These are phyloP conservation scores for Paramecium bursaria DNA, from an alignment of 73 alveolate genomes.

Conservation along the genomic window DNA sequence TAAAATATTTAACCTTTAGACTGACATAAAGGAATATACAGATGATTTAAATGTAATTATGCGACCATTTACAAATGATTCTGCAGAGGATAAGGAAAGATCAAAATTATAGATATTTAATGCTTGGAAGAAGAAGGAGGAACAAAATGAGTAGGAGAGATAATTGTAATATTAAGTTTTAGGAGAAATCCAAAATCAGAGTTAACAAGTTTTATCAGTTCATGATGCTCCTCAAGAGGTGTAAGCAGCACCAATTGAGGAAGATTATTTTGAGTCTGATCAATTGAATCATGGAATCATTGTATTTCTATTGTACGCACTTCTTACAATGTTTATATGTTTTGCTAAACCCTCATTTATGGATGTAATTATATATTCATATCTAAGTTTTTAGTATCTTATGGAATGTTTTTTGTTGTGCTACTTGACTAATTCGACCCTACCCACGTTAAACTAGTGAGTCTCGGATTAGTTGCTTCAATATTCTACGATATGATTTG, in stretches of 20 bases:
- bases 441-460: conserved; percentile 16
- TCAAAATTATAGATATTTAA: background rate
- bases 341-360: conserved; percentile 54
- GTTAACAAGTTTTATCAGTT: background rate
- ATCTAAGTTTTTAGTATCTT: conserved; percentile 18
- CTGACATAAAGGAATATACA: conserved; percentile 12
- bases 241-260: background rate
- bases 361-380: background rate
- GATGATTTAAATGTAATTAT: background rate
- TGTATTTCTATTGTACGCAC: conserved; percentile 20
- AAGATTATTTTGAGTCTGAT: conserved; percentile 27
- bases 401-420: conserved; percentile 33
- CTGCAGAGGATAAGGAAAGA: background rate
- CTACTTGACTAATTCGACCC: conserved; percentile 46
- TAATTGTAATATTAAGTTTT: background rate
- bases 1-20: conserved; percentile 20
- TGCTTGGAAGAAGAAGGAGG: background rate
- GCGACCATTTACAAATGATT: conserved; percentile 2
- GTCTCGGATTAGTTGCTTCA: conserved; percentile 40
- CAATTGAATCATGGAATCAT: conserved; percentile 11
- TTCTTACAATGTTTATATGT: conserved; percentile 24
- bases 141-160: conserved; percentile 3
- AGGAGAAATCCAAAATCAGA: background rate
- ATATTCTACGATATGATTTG: conserved; percentile 50
- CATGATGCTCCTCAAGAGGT: background rate